Evolutionary conservation across 495 filamentous ascomycete species (phyloP).

Genomic region (Trichoderma reesei): DNA sequence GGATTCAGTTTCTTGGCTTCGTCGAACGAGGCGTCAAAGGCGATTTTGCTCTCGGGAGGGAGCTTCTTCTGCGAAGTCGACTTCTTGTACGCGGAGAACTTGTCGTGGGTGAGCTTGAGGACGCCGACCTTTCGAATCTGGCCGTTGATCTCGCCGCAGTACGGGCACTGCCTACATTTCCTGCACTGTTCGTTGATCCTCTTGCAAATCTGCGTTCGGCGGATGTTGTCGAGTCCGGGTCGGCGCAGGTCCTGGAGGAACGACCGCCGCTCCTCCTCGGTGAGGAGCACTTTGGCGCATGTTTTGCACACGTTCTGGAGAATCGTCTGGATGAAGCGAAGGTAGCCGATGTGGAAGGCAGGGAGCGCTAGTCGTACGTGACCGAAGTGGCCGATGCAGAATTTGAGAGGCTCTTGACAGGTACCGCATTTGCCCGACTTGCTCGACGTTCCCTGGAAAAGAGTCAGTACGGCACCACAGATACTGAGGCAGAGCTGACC

Average conservation of each 20-base stretch:
- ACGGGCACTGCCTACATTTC: constrained; percentile 67
- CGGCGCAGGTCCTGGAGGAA: constrained; percentile 70
- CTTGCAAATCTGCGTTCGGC: constrained; percentile 68
- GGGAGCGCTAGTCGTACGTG: constrained; percentile 83
- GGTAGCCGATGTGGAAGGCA: constrained; percentile 90
- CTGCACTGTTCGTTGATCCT: constrained; percentile 79
- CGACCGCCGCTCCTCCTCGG: constrained; percentile 59
- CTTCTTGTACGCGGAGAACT: constrained; percentile 74
- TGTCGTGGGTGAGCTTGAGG: constrained; percentile 89
- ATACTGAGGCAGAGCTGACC: background rate
- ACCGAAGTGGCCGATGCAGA: constrained; percentile 92
- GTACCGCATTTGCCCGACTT: constrained; percentile 66
- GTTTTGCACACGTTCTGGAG: constrained; percentile 91
- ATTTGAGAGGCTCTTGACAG: constrained; percentile 63
- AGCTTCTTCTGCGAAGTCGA: constrained; percentile 79
- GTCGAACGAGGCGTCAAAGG: constrained; percentile 74
- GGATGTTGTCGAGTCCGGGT: constrained; percentile 77
- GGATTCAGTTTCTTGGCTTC: constrained; percentile 61
- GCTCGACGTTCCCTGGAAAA: constrained; percentile 61
- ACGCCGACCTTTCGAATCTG: constrained; percentile 79
- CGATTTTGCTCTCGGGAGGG: constrained; percentile 63
- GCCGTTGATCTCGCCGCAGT: constrained; percentile 74
- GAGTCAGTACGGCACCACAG: constrained; percentile 17
- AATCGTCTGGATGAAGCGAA: constrained; percentile 79
- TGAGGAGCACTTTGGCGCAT: constrained; percentile 67